These are phyloP conservation scores for Suhomyces bokatorum DNA, from an alignment of 1,139 yeast genomes.

Conservation along the genomic window DNA sequence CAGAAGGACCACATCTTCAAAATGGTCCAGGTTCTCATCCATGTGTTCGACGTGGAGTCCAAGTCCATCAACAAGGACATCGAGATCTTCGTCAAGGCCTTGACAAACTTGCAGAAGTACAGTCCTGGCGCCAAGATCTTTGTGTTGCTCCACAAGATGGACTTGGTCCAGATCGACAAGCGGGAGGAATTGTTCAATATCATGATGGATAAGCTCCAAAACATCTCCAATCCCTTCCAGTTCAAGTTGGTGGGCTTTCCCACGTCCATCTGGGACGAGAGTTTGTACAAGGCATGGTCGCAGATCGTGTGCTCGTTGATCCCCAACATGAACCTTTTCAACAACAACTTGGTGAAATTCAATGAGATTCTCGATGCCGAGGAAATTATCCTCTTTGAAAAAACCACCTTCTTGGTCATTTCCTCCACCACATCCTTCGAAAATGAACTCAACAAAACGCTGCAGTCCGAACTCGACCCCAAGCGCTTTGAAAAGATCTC, in stretches of 20 bases:
- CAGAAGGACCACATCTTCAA: slow-evolving; percentile 91
- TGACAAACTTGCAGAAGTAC: slow-evolving; percentile 77
- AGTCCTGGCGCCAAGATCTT: slow-evolving; percentile 92
- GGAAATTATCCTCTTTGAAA: slow-evolving; percentile 89
- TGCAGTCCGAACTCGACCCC: slow-evolving; percentile 57
- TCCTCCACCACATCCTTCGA: slow-evolving; percentile 60
- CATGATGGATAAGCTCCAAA: slow-evolving; percentile 81
- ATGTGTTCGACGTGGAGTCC: slow-evolving; percentile 94
- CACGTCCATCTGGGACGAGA: slow-evolving; percentile 97
- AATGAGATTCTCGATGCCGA: slow-evolving; percentile 80
- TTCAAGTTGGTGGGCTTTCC: slow-evolving; percentile 87
- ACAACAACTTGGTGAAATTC: slow-evolving; percentile 71
- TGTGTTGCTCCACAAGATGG: slow-evolving; percentile 94
- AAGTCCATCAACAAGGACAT: slow-evolving; percentile 91
- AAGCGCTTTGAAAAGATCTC: slow-evolving; percentile 93
- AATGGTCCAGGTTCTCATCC: slow-evolving; percentile 95
- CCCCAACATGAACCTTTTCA: slow-evolving; percentile 85
- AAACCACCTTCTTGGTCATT: slow-evolving; percentile 89
- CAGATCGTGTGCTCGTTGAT: slow-evolving; percentile 91
- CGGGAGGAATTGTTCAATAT: slow-evolving; percentile 79
- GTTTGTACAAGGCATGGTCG: slow-evolving; percentile 96
- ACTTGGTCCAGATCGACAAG: slow-evolving; percentile 83
- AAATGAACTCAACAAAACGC: slow-evolving; percentile 9
- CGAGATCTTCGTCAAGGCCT: slow-evolving; percentile 83
- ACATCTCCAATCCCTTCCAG: slow-evolving; percentile 75